Percentiles rank a stretch among this genome's conserved stretches.
Evolutionary conservation across 2,329 filamentous ascomycete genomes (phyloP).

Genomic region (Truncatella angustata): DNA sequence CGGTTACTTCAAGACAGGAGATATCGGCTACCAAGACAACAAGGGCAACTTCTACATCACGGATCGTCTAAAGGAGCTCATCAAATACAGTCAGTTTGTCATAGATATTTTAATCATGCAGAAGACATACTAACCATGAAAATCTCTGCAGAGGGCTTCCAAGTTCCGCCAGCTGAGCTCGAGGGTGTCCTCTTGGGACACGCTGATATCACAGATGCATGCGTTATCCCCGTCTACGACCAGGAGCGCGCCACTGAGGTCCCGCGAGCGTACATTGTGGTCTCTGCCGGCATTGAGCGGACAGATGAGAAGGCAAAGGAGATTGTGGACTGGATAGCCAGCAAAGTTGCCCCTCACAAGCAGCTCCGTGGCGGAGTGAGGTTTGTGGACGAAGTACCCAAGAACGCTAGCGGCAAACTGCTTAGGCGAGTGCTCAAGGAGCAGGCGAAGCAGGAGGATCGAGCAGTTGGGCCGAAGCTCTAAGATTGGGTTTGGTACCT

Average conservation of each 20-base stretch:
- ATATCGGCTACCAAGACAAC: conserved; percentile 76
- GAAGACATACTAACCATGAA: conserved; percentile 18
- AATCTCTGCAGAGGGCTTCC: conserved; percentile 63
- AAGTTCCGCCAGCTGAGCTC: conserved; percentile 67
- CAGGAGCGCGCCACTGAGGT: conserved; percentile 63
- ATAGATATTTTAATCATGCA: background rate
- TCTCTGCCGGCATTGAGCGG: conserved; percentile 35
- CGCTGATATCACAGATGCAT: conserved; percentile 52
- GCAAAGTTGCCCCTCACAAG: conserved; percentile 38
- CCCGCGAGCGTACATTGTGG: conserved; percentile 64
- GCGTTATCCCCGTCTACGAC: conserved; percentile 63
- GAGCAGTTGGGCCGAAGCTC: conserved; percentile 25
- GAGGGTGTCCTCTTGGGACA: conserved; percentile 46
- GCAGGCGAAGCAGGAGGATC: conserved; percentile 33
- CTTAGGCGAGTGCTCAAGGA: conserved; percentile 55
- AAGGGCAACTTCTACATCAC: conserved; percentile 87
- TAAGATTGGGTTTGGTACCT: conserved; percentile 11
- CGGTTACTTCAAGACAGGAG: conserved; percentile 88
- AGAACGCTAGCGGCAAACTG: conserved; percentile 64
- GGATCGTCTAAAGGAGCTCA: conserved; percentile 73
- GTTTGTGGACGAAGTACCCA: conserved; percentile 58
- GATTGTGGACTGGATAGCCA: conserved; percentile 35
- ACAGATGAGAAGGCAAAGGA: conserved; percentile 36
- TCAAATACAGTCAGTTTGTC: conserved; percentile 52
- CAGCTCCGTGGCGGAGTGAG: conserved; percentile 36